Conservation (phyloP, 805 yeast species). For the Sugiyamaella smithiae region DNA sequence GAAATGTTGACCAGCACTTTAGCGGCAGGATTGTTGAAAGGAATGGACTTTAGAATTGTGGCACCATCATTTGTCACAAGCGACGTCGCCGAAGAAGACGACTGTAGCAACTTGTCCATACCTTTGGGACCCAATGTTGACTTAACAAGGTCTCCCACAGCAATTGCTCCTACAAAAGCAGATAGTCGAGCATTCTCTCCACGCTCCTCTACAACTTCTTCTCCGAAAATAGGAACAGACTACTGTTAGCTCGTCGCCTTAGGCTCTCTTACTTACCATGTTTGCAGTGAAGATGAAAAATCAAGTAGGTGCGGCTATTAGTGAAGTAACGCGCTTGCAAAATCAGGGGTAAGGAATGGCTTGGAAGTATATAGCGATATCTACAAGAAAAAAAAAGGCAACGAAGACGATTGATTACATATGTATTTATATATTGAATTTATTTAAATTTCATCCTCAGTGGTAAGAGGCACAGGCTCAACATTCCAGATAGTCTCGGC, state of each 20-base stretch:
- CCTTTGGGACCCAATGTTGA: slow-evolving; percentile 97
- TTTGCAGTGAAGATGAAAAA: slow-evolving; percentile 2
- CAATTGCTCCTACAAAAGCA: slow-evolving; percentile 97
- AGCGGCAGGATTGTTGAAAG: slow-evolving; percentile 97
- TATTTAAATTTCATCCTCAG: slow-evolving; percentile 13
- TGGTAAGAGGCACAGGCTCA: slow-evolving; percentile 51
- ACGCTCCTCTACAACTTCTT: slow-evolving; percentile 95
- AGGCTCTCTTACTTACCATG: slow-evolving; percentile 5
- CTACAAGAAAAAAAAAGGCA: no score
- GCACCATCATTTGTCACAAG: slow-evolving; percentile 98
- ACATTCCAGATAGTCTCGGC: slow-evolving; percentile 92
- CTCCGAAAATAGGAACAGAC: slow-evolving; percentile 95
- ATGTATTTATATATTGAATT: no score
- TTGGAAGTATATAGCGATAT: no score
- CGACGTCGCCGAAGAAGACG: slow-evolving; percentile 74
- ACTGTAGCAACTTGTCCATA: slow-evolving; percentile 92
- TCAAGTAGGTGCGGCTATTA: neutral
- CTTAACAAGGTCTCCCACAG: slow-evolving; percentile 96
- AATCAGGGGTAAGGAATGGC: no score
- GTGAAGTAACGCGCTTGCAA: no score
- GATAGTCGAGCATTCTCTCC: slow-evolving; percentile 97
- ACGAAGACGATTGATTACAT: no score
- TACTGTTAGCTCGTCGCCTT: slow-evolving; percentile 3
- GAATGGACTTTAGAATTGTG: slow-evolving; percentile 88
- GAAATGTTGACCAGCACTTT: slow-evolving; percentile 91